Evolutionary conservation across 768 basidiomycete genomes (phyloP), one percentile per base, ranked within the genome.

Genomic region (Mycena epipterygia): DNA sequence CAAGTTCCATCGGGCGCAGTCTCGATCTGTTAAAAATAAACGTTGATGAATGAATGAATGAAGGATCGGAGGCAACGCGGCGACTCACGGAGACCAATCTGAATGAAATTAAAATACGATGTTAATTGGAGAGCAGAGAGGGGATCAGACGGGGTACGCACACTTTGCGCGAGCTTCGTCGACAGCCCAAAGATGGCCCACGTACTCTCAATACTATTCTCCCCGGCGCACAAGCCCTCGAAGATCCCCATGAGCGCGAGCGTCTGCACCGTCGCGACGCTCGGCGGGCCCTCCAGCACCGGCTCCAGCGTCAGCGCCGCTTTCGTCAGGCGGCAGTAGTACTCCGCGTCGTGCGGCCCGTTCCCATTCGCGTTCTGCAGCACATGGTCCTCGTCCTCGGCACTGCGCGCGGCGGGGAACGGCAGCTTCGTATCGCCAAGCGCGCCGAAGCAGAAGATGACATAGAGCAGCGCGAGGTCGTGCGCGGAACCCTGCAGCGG

Each of bases 1-100:
- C 23, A 93, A 78, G 41, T 88, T 87, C 90, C 91, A 93, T 33
- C 92, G 84, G 7, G 91, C 91, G 76, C 90, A 90, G 75, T 93
- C 91, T 11, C 91, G 90, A 73, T 93, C 91, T 93, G 63, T 57
- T 33, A 52, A 53, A 62, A 68, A 62, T 67, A 32, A 52, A 72
- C 29, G 51, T 57, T 16, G 25, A 25, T 3, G 46, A 49, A 46
- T 25, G n/a, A 39, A 46, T n/a, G 29, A 35, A 29, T n/a, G 63
- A 23, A n/a, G n/a, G n/a, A 70, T 33, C 27, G 5, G 29, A 37
- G 30, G 17, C n/a, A 32, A n/a, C 19, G 35, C 23, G 7, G 55
- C 44, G 41, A 86, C 90, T 74, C 75, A 92, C 91, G 91, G 62
- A 93, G 85, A 44, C 91, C 91, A 73, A 93, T 88, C 91, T 92